phyloP scores from a whole-genome alignment of 192 early-diverging fungal species.

The Phlyctochytrium planicorne region DNA sequence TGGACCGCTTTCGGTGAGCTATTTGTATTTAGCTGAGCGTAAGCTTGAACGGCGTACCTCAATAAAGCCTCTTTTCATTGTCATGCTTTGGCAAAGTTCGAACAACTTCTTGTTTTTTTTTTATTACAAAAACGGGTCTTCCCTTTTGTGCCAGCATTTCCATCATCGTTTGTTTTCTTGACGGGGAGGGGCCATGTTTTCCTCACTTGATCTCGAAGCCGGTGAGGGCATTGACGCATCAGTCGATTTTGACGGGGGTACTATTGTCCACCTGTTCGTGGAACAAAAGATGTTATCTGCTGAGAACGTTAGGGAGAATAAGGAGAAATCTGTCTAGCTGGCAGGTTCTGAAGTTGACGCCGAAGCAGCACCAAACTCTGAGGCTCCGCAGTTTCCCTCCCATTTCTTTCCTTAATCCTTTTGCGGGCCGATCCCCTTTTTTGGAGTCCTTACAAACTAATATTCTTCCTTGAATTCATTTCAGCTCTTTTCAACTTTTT shows the following conservation, averaged over 20 bases:
- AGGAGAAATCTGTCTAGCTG: neutral
- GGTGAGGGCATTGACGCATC: neutral
- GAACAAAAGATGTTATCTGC: constrained; percentile 16
- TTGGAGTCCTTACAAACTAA: too few relatives aligned
- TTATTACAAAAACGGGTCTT: constrained; percentile 42
- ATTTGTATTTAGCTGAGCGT: too few relatives aligned
- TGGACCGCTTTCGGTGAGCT: too few relatives aligned
- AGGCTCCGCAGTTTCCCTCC: neutral
- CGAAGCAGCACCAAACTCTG: neutral
- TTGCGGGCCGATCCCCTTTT: neutral
- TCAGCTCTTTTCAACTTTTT: too few relatives aligned
- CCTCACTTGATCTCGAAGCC: too few relatives aligned
- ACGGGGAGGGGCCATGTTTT: neutral
- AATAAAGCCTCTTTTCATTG: too few relatives aligned
- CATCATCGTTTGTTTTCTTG: neutral
- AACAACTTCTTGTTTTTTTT: constrained; percentile 41
- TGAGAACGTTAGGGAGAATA: neutral
- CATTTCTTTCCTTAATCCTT: neutral
- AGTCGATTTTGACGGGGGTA: neutral
- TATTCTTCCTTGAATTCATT: neutral
- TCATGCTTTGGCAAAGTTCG: too few relatives aligned
- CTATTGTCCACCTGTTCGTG: neutral
- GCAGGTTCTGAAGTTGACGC: neutral
- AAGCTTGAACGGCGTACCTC: too few relatives aligned
- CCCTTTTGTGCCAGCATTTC: neutral